A percentile compares a stretch with the other conserved stretches of the same genome.
Evolutionary conservation across 2,329 filamentous ascomycete genomes (phyloP).

Genomic region (Neurospora crassa): DNA sequence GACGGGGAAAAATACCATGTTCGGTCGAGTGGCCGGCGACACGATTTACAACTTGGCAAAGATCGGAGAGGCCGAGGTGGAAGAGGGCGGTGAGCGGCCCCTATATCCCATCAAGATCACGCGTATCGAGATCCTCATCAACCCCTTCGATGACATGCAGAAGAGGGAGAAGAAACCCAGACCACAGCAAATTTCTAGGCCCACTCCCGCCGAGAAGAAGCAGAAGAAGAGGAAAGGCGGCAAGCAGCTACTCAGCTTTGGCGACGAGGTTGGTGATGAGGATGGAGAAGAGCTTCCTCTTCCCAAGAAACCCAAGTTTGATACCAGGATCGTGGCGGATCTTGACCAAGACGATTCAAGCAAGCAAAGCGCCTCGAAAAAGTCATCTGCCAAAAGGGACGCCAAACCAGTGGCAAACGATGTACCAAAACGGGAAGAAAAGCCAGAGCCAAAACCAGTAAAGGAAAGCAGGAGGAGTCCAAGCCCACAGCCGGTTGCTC

Average conservation of each 20-base stretch:
- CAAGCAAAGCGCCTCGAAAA: slow-evolving; percentile 20
- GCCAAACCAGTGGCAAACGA: slow-evolving; percentile 20
- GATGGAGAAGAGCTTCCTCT: slow-evolving; percentile 43
- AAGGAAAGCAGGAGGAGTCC: slow-evolving; percentile 6
- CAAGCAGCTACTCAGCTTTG: slow-evolving; percentile 73
- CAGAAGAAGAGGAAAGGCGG: slow-evolving; percentile 65
- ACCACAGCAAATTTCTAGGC: slow-evolving; percentile 32
- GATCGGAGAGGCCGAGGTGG: slow-evolving; percentile 80
- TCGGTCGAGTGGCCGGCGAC: slow-evolving; percentile 84
- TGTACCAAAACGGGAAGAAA: slow-evolving; percentile 8
- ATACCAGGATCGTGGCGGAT: slow-evolving; percentile 62
- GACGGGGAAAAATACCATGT: slow-evolving; percentile 83
- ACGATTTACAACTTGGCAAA: slow-evolving; percentile 94
- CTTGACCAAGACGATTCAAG: slow-evolving; percentile 32
- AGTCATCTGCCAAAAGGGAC: slow-evolving; percentile 19
- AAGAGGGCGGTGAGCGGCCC: slow-evolving; percentile 70
- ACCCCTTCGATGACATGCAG: slow-evolving; percentile 75
- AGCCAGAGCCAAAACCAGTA: neutral
- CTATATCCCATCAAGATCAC: slow-evolving; percentile 77
- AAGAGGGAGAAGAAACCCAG: slow-evolving; percentile 52
- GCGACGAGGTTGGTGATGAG: slow-evolving; percentile 53
- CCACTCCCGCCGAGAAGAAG: slow-evolving; percentile 37
- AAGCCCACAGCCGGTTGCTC: slow-evolving; percentile 7
- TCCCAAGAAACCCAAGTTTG: slow-evolving; percentile 69
- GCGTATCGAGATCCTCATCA: slow-evolving; percentile 64